Percentiles rank a stretch among this genome's conserved stretches.
phyloP scores from a whole-genome alignment of 345 rosid genomes.

The Hibiscus syriacus region DNA sequence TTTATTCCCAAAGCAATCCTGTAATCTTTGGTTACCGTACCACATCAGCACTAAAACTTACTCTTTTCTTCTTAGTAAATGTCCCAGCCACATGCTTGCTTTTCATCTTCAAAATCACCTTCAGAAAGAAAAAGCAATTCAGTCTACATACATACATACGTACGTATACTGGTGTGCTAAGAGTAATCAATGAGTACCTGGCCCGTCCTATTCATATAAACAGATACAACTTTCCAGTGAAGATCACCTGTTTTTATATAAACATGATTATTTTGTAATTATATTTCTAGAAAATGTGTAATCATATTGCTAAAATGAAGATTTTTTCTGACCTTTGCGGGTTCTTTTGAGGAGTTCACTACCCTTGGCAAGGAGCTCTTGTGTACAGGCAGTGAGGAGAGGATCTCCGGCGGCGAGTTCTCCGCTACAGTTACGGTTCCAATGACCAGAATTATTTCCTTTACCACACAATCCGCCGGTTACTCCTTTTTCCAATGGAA shows the following conservation, averaged over 20 bases:
- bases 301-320: background rate
- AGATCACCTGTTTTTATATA: constrained; percentile 61
- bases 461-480: constrained; percentile 33
- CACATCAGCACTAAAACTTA: constrained; percentile 26
- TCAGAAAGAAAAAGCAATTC: background rate
- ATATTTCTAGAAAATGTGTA: background rate
- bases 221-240: constrained; percentile 94
- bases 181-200: constrained; percentile 41
- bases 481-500: constrained; percentile 57
- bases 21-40: background rate
- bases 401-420: constrained; percentile 50
- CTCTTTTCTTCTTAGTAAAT: constrained; percentile 87
- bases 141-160: background rate
- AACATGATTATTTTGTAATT: background rate
- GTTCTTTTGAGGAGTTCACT: constrained; percentile 86
- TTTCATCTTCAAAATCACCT: constrained; percentile 86
- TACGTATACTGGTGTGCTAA: too few relatives aligned
- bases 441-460: constrained; percentile 26
- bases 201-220: constrained; percentile 57
- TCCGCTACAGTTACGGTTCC: constrained; percentile 36
- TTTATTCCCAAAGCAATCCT: background rate
- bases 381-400: constrained; percentile 45
- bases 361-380: constrained; percentile 75
- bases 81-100: constrained; percentile 82
- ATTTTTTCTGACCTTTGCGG: constrained; percentile 52